These are phyloP conservation scores for Aspergillus calidoustus DNA, from an alignment of 2,329 filamentous ascomycete species.

Conservation along the genomic window DNA sequence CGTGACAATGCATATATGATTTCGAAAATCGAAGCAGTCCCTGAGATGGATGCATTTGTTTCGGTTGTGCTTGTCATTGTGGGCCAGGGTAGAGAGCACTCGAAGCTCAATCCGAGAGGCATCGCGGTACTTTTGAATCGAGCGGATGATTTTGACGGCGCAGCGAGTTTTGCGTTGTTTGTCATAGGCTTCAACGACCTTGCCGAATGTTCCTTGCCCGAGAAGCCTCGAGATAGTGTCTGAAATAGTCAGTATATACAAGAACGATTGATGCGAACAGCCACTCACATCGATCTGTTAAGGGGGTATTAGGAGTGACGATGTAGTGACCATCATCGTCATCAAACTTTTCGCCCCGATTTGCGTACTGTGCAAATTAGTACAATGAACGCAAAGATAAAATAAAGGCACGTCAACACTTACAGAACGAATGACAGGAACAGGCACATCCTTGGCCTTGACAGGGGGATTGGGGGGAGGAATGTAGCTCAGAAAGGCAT, in stretches of 20 bases:
- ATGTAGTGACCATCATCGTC: constrained; percentile 98
- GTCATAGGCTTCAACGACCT: constrained; percentile 93
- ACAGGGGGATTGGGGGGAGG: constrained; percentile 87
- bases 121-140: constrained; percentile 97
- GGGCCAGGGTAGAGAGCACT: constrained; percentile 87
- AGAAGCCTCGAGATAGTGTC: constrained; percentile 88
- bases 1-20: constrained; percentile 89
- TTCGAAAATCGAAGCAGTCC: constrained; percentile 96
- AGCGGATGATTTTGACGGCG: constrained; percentile 97
- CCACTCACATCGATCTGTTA: constrained; percentile 86
- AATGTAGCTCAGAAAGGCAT: constrained; percentile 77
- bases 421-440: constrained; percentile 65
- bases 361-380: constrained; percentile 46
- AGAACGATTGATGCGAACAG: background rate
- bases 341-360: constrained; percentile 74
- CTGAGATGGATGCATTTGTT: constrained; percentile 96
- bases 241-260: constrained; percentile 44
- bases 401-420: constrained; percentile 32
- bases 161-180: constrained; percentile 76
- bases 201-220: constrained; percentile 96
- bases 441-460: constrained; percentile 80
- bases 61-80: constrained; percentile 87
- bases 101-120: constrained; percentile 92
- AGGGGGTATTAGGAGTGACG: constrained; percentile 80
- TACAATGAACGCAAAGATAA: constrained; percentile 11